These are phyloP conservation scores for Hsuehochloa calcarea DNA, from an alignment of 176 grass and related monocot species.

Conservation along the genomic window DNA sequence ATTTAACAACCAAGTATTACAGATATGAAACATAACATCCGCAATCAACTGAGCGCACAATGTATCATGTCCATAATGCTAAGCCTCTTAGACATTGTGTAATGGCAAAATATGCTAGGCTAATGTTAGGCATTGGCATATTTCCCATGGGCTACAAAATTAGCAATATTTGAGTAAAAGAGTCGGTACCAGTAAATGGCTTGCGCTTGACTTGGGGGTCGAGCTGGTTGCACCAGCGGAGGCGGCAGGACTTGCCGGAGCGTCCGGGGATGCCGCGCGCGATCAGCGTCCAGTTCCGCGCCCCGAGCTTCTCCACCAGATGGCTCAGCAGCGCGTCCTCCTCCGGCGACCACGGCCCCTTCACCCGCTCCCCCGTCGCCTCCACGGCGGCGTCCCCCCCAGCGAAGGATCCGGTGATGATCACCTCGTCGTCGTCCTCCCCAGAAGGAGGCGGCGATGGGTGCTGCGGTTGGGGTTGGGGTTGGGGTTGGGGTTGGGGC, in stretches of 20 bases:
- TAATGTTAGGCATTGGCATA: neutral
- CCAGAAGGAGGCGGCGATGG: slow-evolving; percentile 38
- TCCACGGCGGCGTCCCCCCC: slow-evolving; percentile 11
- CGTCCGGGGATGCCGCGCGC: slow-evolving; percentile 75
- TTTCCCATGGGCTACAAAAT: slow-evolving; percentile 19
- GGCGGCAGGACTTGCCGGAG: slow-evolving; percentile 93
- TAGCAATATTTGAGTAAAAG: neutral
- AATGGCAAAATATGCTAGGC: neutral
- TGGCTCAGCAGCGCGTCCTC: slow-evolving; percentile 72
- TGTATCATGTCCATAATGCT: slow-evolving; percentile 11
- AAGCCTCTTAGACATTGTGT: neutral
- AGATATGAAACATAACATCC: neutral
- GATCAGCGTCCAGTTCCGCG: slow-evolving; percentile 89
- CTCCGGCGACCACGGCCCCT: slow-evolving; percentile 82
- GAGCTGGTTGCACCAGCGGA: slow-evolving; percentile 98
- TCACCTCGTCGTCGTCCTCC: slow-evolving; percentile 45
- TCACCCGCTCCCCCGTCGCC: slow-evolving; percentile 63
- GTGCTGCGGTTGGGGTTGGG: slow-evolving; percentile 13
- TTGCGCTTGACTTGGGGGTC: slow-evolving; percentile 96
- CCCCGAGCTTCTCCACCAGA: slow-evolving; percentile 66
- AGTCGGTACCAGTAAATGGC: slow-evolving; percentile 83
- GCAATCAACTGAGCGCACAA: neutral
- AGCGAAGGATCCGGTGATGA: neutral
- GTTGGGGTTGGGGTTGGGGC: neutral
- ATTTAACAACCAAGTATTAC: slow-evolving; percentile 11